Conservation (phyloP, 345 rosid species). For the Arabidopsis suecica region DNA sequence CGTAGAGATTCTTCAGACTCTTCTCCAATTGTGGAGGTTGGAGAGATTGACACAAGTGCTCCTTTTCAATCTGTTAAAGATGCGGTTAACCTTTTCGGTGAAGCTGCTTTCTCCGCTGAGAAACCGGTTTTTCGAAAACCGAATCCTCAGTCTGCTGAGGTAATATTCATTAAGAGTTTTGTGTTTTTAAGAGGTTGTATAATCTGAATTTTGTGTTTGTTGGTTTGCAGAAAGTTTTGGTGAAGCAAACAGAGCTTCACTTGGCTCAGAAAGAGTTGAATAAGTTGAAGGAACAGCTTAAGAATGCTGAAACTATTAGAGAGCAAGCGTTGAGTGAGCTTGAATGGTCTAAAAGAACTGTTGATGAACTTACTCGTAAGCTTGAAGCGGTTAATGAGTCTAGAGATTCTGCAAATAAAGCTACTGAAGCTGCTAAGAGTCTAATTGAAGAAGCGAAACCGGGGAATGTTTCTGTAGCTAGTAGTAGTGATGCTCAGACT, state of each 20-base stretch:
- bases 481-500: constrained; percentile 53
- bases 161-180: constrained; percentile 37
- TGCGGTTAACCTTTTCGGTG: constrained; percentile 88
- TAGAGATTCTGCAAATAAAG: constrained; percentile 65
- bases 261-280: constrained; percentile 78
- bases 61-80: constrained; percentile 98
- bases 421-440: constrained; percentile 70
- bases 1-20: constrained; percentile 57
- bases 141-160: constrained; percentile 82
- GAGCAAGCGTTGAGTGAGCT: constrained; percentile 79
- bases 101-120: constrained; percentile 87
- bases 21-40: constrained; percentile 74
- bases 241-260: constrained; percentile 87
- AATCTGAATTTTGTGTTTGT: constrained; percentile 24
- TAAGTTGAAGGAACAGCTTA: constrained; percentile 72
- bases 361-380: constrained; percentile 68
- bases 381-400: constrained; percentile 62
- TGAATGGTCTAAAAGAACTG: constrained; percentile 70
- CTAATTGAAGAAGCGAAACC: constrained; percentile 60
- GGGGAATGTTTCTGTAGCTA: constrained; percentile 47
- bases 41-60: constrained; percentile 95
- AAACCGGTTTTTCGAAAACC: constrained; percentile 69
- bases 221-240: constrained; percentile 68
- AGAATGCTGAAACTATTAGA: constrained; percentile 76
- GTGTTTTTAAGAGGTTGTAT: neutral